Base-by-base conservation (phyloP, 441 rosid genomes). In the Raphanus hybrid region DNA sequence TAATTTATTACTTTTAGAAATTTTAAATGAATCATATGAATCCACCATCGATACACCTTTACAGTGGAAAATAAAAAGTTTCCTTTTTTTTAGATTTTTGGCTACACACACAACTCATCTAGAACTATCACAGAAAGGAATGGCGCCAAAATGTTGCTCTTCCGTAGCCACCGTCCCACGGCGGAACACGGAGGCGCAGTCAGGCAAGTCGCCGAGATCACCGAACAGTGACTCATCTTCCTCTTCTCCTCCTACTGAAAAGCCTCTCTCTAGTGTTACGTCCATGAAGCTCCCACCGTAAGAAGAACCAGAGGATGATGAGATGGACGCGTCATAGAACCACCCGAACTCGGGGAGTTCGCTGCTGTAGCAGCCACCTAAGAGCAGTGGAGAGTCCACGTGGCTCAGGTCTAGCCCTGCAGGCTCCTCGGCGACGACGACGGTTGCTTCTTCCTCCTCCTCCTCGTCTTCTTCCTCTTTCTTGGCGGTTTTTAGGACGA, bases 121-220 rank as follows among this genome's bases (percentile, higher is more conserved):
- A 58, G 84, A 76, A 9, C 82, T 78, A 81, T 82, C 82, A 69
- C 82, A 64, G 52, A 78, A 85, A 4, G 83, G 70, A 64, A 83
- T 79, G 57, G 84, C 81, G 58, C 76, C 79, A 69, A 83, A 75
- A 39, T 67, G 79, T 72, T 73, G 73, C 18, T 75, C 82, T 80
- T 79, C 81, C 45, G 80, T 59, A 4, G 52, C 75, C 11, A 73
- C 78, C 0, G 62, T 27, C 1, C 80, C 80, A 54, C 76, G 82
- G 35, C 89, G 71, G 75, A 82, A 84, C 11, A 82, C 89, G 10
- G 80, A 55, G 20, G 86, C 82, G 50, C 83, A 84, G 48, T 86
- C 87, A 76, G 89, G 89, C 50, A 86, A 63, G 71, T 86, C 89
- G 0, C 80, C 89, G 5, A 86, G 83, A 63, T 86, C 89, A n/a